phyloP scores from a whole-genome alignment of 1,139 yeast genomes.

The Geotrichum candidum region DNA sequence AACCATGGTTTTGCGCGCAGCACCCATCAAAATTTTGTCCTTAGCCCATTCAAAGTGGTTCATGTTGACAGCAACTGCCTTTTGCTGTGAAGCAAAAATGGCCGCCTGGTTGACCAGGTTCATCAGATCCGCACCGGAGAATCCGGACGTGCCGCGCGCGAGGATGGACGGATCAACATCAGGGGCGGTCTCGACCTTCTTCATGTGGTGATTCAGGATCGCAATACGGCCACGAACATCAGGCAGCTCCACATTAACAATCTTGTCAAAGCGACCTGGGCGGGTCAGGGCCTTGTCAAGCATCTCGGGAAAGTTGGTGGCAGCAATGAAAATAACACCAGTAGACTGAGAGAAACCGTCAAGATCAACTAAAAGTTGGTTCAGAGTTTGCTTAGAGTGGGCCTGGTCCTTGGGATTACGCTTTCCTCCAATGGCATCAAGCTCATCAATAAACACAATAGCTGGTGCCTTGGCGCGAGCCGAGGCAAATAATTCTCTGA shows the following conservation, averaged over 20 bases:
- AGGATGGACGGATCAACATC: slow-evolving; percentile 82
- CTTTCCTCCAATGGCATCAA: slow-evolving; percentile 97
- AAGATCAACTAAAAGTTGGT: slow-evolving; percentile 89
- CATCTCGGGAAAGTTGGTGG: slow-evolving; percentile 96
- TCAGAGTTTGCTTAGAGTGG: slow-evolving; percentile 92
- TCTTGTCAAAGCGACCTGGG: slow-evolving; percentile 97
- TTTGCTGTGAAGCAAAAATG: slow-evolving; percentile 86
- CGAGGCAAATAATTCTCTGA: slow-evolving; percentile 84
- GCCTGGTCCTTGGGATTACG: slow-evolving; percentile 97
- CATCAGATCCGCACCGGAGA: slow-evolving; percentile 94
- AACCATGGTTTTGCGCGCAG: slow-evolving; percentile 97
- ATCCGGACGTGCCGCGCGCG: slow-evolving; percentile 96
- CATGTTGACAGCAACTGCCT: slow-evolving; percentile 88
- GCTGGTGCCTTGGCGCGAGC: slow-evolving; percentile 97
- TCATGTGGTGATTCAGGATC: slow-evolving; percentile 86
- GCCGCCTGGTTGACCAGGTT: slow-evolving; percentile 98
- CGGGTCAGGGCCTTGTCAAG: slow-evolving; percentile 94
- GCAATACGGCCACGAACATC: slow-evolving; percentile 97
- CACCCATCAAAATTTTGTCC: slow-evolving; percentile 95
- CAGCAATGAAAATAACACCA: slow-evolving; percentile 94
- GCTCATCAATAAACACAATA: slow-evolving; percentile 89
- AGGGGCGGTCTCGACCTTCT: slow-evolving; percentile 76
- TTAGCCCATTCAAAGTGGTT: slow-evolving; percentile 97
- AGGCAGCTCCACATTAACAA: slow-evolving; percentile 91
- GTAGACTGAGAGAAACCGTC: slow-evolving; percentile 93